A percentile compares a stretch with the other conserved stretches of the same genome.
These are phyloP conservation scores for Lithocarpus polystachyus DNA, from an alignment of 306 rosid genomes.

Conservation along the genomic window DNA sequence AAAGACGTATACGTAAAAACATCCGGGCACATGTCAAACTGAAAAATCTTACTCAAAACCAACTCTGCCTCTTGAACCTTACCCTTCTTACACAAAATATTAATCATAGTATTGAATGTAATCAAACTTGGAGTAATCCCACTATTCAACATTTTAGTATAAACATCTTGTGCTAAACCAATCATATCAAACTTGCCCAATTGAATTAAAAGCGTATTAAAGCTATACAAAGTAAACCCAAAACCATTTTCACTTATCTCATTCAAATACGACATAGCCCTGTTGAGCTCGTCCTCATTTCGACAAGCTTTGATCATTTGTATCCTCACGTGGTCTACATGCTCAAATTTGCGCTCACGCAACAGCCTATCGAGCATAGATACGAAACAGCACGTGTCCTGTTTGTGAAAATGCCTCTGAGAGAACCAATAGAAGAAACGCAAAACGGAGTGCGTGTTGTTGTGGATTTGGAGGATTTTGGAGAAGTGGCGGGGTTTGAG, in stretches of 20 bases:
- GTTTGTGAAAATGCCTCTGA: constrained; percentile 17
- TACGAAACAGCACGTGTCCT: constrained; percentile 28
- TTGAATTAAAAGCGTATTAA: constrained; percentile 41
- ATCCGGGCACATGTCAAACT: constrained; percentile 32
- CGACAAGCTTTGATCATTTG: constrained; percentile 41
- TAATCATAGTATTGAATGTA: constrained; percentile 38
- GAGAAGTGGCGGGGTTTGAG: constrained; percentile 25
- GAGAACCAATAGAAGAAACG: constrained; percentile 45
- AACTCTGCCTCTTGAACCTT: constrained; percentile 29
- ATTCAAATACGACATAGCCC: constrained; percentile 27
- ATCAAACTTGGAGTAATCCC: constrained; percentile 36
- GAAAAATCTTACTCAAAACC: constrained; percentile 32
- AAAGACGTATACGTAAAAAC: constrained; percentile 41
- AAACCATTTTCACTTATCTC: constrained; percentile 26
- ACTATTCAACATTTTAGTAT: constrained; percentile 25
- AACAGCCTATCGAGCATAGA: constrained; percentile 39
- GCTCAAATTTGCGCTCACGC: constrained; percentile 20
- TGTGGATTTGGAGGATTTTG: constrained; percentile 27
- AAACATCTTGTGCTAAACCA: constrained; percentile 30
- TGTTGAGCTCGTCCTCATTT: constrained; percentile 26
- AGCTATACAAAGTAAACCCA: constrained; percentile 37
- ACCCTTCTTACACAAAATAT: constrained; percentile 42
- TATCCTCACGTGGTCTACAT: constrained; percentile 38
- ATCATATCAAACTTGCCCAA: constrained; percentile 45
- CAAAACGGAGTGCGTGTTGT: constrained; percentile 26